Percentiles rank a stretch among this genome's conserved stretches.
phyloP scores from a whole-genome alignment of 495 filamentous ascomycete genomes.

The Penicillium antarcticum region DNA sequence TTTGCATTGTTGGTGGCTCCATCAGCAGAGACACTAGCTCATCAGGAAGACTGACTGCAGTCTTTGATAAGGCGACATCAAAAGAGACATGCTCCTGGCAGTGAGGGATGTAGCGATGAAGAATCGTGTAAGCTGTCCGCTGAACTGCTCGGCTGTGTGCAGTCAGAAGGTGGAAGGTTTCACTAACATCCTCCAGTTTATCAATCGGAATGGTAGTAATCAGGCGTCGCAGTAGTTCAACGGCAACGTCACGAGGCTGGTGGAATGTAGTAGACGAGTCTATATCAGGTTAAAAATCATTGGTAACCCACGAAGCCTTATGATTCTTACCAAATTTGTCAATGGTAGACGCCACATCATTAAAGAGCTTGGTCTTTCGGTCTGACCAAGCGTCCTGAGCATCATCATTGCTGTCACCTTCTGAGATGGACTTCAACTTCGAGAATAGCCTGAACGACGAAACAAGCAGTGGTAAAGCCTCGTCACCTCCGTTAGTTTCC shows the following conservation, averaged over 20 bases:
- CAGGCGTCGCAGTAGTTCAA: conserved; percentile 62
- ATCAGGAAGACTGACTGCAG: conserved; percentile 60
- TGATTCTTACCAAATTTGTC: conserved; percentile 36
- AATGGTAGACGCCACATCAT: conserved; percentile 54
- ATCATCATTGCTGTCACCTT: conserved; percentile 75
- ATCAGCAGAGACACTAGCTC: conserved; percentile 68
- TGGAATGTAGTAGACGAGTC: conserved; percentile 51
- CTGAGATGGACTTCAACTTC: conserved; percentile 52
- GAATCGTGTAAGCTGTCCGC: conserved; percentile 72
- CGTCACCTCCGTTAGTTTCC: conserved; percentile 39
- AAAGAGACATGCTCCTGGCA: conserved; percentile 81
- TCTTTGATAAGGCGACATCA: conserved; percentile 74
- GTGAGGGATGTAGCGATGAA: conserved; percentile 72
- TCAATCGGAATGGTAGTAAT: conserved; percentile 56
- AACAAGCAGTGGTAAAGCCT: conserved; percentile 57
- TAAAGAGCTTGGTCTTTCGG: conserved; percentile 43
- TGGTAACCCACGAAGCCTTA: neutral
- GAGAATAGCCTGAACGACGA: conserved; percentile 70
- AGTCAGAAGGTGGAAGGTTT: conserved; percentile 69
- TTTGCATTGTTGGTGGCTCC: conserved; percentile 40
- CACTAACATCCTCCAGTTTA: conserved; percentile 54
- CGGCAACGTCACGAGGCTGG: conserved; percentile 66
- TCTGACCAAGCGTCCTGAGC: conserved; percentile 68
- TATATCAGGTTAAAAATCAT: conserved; percentile 18
- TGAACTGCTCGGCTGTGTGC: conserved; percentile 73